Conservation (phyloP, 2,329 filamentous ascomycete genomes). For the Myriangium duriaei region DNA sequence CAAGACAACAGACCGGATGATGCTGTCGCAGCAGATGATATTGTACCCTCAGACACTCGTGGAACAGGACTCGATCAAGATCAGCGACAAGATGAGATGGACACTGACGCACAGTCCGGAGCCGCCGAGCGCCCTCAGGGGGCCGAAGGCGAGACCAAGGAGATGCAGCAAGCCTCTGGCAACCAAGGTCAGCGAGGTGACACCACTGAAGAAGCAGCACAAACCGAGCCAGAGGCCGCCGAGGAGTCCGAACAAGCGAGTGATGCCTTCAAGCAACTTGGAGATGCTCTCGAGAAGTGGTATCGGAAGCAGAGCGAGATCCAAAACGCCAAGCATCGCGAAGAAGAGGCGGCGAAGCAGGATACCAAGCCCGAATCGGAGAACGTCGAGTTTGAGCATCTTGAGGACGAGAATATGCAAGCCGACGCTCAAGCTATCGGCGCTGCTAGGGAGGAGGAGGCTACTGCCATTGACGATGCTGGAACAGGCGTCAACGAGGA, state of each 20-base stretch:
- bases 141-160: slow-evolving; percentile 50
- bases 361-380: slow-evolving; percentile 48
- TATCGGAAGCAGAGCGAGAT: slow-evolving; percentile 83
- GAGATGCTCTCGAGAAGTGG: slow-evolving; percentile 85
- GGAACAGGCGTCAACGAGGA: slow-evolving; percentile 58
- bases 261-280: slow-evolving; percentile 85
- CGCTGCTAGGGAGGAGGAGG: slow-evolving; percentile 75
- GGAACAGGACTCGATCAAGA: slow-evolving; percentile 51
- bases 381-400: slow-evolving; percentile 81
- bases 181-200: slow-evolving; percentile 12
- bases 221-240: slow-evolving; percentile 7
- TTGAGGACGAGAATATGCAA: slow-evolving; percentile 68
- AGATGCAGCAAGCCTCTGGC: slow-evolving; percentile 27
- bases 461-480: slow-evolving; percentile 73
- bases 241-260: slow-evolving; percentile 8
- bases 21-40: slow-evolving; percentile 13
- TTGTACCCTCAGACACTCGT: slow-evolving; percentile 12
- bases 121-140: slow-evolving; percentile 53
- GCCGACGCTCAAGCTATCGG: slow-evolving; percentile 89
- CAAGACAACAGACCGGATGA: slow-evolving; percentile 15
- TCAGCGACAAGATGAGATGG: slow-evolving; percentile 46
- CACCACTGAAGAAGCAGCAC: slow-evolving; percentile 10
- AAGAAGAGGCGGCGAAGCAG: slow-evolving; percentile 35
- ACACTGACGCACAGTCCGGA: slow-evolving; percentile 34
- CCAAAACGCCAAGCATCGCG: slow-evolving; percentile 21